Evolutionary conservation across 495 filamentous ascomycete genomes (phyloP), one percentile per base, ranked within the genome.

Genomic region (Amniculicola lignicola): DNA sequence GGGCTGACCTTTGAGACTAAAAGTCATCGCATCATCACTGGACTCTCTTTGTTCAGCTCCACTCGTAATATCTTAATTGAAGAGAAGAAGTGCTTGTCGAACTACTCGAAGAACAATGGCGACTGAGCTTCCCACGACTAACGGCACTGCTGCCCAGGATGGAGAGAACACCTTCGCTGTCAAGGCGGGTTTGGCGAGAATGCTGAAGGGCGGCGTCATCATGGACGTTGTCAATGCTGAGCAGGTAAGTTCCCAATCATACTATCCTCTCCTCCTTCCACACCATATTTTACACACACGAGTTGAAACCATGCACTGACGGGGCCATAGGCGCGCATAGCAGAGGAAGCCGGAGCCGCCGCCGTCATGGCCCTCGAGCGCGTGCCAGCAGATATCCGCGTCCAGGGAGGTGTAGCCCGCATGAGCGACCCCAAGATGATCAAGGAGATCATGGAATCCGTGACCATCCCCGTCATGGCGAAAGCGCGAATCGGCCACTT

Each of bases 391-490:
- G 93, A 98, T 76, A 98, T 98, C 74, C 83, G 93, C 46, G 85
- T 75, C 29, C 75, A 95, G 65, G 93, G 93, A 62, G 93, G 93
- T 69, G 93, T 98, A 15, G 90, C 92, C 1, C 84, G 93, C 70
- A 98, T 98, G 93, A 94, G 88, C 4, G 93, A 97, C 76, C 93
- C 93, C 7, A 72, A 76, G 59, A 90, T 96, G 85, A 96, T 98
- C 79, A 86, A 87, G 72, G 89, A 91, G 71, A 98, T 98, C 66
- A 95, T 96, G 85, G 83, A 80, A 5, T 82, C 90, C 27, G 93
- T 98, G n/a, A 97, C 93, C 14, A 96, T 97, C 59, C 93, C 93
- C 55, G 94, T 98, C 71, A 98, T 98, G 93, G 93, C 93, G 18
- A 98, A 98, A 77, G 93, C 92, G 15, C 85, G 93, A 70, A 98